phyloP scores from a whole-genome alignment of 1,139 yeast genomes.

The Pichia cactophila region DNA sequence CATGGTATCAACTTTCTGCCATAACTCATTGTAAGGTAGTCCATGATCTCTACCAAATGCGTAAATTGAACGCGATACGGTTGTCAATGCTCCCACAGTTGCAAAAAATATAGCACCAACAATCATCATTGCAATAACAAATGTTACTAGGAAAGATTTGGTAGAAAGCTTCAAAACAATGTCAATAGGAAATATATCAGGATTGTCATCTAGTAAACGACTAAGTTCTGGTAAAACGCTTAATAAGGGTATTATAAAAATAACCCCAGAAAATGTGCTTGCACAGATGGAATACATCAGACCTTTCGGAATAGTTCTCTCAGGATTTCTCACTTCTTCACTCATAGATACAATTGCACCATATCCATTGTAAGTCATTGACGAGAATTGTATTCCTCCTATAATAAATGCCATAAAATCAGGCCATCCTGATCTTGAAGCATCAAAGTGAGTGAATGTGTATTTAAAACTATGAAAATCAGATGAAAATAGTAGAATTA shows the following conservation, averaged over 20 bases:
- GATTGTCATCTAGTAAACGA: constrained; percentile 48
- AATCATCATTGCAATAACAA: constrained; percentile 57
- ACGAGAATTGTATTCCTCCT: constrained; percentile 75
- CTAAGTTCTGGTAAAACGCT: constrained; percentile 62
- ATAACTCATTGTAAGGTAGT: constrained; percentile 57
- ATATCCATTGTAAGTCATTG: constrained; percentile 74
- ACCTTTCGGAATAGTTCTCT: constrained; percentile 71
- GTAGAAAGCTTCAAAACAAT: constrained; percentile 65
- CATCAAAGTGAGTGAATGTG: constrained; percentile 63
- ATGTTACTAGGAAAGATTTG: constrained; percentile 57
- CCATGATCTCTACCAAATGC: constrained; percentile 90
- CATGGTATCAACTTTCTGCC: constrained; percentile 56
- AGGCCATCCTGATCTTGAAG: constrained; percentile 67
- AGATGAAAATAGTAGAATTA: constrained; percentile 53
- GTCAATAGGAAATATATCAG: constrained; percentile 49
- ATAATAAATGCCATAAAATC: constrained; percentile 57
- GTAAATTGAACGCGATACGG: constrained; percentile 81
- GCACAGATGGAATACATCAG: constrained; percentile 58
- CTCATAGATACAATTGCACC: constrained; percentile 77
- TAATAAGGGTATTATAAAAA: constrained; percentile 64
- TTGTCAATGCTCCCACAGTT: constrained; percentile 72
- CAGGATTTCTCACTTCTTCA: constrained; percentile 75
- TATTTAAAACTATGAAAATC: constrained; percentile 52
- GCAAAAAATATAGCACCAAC: constrained; percentile 71
- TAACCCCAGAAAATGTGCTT: constrained; percentile 59